phyloP scores from a whole-genome alignment of 83 land plant species.

The Isoetes engelmannii region DNA sequence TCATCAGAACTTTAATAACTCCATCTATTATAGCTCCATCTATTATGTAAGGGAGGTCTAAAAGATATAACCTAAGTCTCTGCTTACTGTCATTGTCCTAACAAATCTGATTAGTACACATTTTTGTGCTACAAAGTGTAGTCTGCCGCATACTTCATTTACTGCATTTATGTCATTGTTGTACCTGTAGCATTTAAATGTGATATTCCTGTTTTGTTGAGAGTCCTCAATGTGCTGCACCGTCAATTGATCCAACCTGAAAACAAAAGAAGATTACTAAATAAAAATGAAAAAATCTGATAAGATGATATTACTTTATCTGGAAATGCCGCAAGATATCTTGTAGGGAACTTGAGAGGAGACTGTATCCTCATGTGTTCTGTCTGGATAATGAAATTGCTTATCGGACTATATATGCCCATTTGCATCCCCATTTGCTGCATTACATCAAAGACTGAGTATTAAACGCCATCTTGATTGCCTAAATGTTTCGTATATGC shows the following conservation, averaged over 20 bases:
- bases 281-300: background rate
- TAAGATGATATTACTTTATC: conserved; percentile 42
- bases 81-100: conserved; percentile 93
- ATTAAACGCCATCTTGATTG: too few species aligned
- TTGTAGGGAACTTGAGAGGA: conserved; percentile 81
- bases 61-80: conserved; percentile 64
- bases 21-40: background rate
- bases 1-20: background rate
- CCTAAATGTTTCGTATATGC: too few species aligned
- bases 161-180: conserved; percentile 76
- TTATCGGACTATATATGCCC: background rate
- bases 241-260: conserved; percentile 93
- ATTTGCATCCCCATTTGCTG: too few species aligned
- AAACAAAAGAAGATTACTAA: background rate
- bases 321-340: conserved; percentile 92
- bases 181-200: conserved; percentile 95
- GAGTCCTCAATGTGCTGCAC: conserved; percentile 93
- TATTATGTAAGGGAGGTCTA: background rate
- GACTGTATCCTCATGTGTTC: conserved; percentile 76
- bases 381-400: conserved; percentile 29
- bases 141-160: conserved; percentile 41
- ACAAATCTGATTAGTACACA: too few species aligned
- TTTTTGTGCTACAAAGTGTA: too few species aligned
- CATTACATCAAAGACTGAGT: too few species aligned
- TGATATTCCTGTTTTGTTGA: conserved; percentile 76